Base-by-base conservation (phyloP, 2,329 filamentous ascomycete species). In the Clonostachys chloroleuca region DNA sequence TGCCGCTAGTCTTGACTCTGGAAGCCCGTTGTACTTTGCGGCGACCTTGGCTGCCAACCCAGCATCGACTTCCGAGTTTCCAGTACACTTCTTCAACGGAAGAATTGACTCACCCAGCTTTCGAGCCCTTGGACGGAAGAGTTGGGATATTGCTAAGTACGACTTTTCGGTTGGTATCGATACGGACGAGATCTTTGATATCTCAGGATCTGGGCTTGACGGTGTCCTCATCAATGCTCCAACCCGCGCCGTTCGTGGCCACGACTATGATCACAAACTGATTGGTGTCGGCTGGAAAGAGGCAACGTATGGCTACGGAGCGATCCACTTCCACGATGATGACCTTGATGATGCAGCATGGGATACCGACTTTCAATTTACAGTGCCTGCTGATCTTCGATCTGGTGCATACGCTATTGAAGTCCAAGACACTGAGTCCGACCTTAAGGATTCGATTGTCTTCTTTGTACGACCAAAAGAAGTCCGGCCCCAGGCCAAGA, bases 291-390 rank as follows among this genome's bases (percentile, higher is more conserved):
- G 61, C 45, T 67, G 64, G 64, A 66, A 56, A 18, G 49, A 55
- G 24, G 62, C 64, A 2, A 53, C 51, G 30, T 62, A 56, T 34
- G 64, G 63, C 1, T 66, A 64, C 45, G 63, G 64, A 8, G 64
- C 64, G 2, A 67, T 67, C 40, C 64, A 67, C 46, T 67, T 67
- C 50, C 64, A 67, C 47, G 64, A 67, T 17, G 64, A 67, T 44
- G 64, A 67, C 46, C 46, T 66, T 8, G 64, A 67, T 48, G 65
- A 67, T 51, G 64, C 65, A 4, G 51, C 46, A 7, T 66, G 62
- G 63, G 54, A 52, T 6, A 66, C 60, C 2, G 57, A 65, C 47
- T 64, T 66, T 44, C 46, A 44, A 5, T 42, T 65, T 37, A 54
- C 50, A 4, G 48, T 64, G 34, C 55, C 54, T 42, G 4, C 41